These are phyloP conservation scores for Coemansia sp. DNA, from an alignment of 192 early-diverging fungal species.

Conservation along the genomic window DNA sequence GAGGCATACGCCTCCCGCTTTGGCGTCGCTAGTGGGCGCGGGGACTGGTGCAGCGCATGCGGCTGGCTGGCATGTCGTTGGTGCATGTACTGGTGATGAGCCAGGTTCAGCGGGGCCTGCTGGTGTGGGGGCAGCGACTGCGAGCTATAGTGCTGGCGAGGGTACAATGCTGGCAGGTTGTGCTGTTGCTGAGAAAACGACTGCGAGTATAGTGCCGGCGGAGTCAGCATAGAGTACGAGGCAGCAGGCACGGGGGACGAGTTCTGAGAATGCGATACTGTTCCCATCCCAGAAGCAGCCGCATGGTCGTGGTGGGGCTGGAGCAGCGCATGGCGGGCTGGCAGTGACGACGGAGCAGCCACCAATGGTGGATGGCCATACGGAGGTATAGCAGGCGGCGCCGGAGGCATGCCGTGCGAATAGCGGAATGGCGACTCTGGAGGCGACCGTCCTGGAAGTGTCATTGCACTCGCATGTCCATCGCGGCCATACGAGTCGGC, in stretches of 20 bases:
- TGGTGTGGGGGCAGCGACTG: conserved; percentile 14
- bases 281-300: conserved; percentile 2
- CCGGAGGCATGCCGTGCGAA: conserved; percentile 40
- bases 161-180: background rate
- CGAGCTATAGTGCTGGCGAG: conserved; percentile 8
- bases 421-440: conserved; percentile 51
- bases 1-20: conserved; percentile 1
- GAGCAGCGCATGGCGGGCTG: conserved; percentile 14
- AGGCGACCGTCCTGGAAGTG: conserved; percentile 33
- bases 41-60: conserved; percentile 13
- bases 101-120: conserved; percentile 11
- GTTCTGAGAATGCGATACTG: conserved; percentile 16
- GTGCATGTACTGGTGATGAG: conserved; percentile 28
- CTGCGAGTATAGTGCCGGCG: conserved; percentile 44
- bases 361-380: conserved; percentile 7
- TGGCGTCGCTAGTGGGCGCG: conserved; percentile 1
- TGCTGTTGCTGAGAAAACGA: conserved; percentile 34
- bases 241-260: conserved; percentile 21
- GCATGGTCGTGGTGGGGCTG: conserved; percentile 20
- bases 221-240: conserved; percentile 32
- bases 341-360: conserved; percentile 12
- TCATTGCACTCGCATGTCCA: conserved; percentile 16
- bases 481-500: conserved; percentile 12
- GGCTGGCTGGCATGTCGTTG: conserved; percentile 47
- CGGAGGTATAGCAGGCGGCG: conserved; percentile 37